Evolutionary conservation across 2,329 filamentous ascomycete species (phyloP).

Genomic region (Alternaria sp.): DNA sequence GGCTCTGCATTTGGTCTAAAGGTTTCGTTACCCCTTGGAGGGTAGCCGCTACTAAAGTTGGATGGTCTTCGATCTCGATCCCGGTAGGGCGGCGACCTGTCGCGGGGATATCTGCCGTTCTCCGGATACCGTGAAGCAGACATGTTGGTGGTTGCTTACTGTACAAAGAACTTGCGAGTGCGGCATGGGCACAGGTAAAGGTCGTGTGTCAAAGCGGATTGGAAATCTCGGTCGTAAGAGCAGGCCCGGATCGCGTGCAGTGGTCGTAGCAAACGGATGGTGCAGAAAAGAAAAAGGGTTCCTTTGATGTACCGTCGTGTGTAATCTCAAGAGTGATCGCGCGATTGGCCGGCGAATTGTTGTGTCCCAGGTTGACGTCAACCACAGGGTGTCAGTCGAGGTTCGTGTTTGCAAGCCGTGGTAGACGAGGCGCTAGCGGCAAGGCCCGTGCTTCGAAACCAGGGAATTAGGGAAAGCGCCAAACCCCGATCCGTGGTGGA

Average conservation of each 20-base stretch:
- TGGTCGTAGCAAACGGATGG: not conserved
- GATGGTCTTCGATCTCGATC: conserved; percentile 73
- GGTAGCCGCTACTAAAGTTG: conserved; percentile 64
- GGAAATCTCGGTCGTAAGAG: not conserved
- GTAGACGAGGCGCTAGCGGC: conserved; percentile 23
- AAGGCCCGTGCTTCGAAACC: conserved; percentile 17
- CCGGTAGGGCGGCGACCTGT: conserved; percentile 61
- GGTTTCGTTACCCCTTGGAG: conserved; percentile 53
- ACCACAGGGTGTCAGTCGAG: conserved; percentile 15
- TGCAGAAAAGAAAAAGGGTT: not conserved
- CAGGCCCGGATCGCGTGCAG: not conserved
- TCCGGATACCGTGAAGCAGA: conserved; percentile 46
- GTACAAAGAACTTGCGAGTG: conserved; percentile 6
- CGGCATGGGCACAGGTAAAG: conserved; percentile 21
- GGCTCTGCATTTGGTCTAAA: conserved; percentile 39
- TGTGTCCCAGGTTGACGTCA: conserved; percentile 13
- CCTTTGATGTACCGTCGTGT: not conserved
- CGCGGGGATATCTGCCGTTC: conserved; percentile 50
- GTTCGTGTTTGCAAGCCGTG: conserved; percentile 19
- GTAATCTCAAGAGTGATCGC: not conserved
- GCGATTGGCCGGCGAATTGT: not conserved
- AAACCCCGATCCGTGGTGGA: conserved; percentile 33
- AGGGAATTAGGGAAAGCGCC: conserved; percentile 28
- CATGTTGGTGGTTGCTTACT: conserved; percentile 29
- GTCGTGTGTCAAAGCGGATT: not conserved